A percentile compares a stretch with the other conserved stretches of the same genome.
Conservation (phyloP, 75 land plant species). For the Pinus albicaulis region DNA sequence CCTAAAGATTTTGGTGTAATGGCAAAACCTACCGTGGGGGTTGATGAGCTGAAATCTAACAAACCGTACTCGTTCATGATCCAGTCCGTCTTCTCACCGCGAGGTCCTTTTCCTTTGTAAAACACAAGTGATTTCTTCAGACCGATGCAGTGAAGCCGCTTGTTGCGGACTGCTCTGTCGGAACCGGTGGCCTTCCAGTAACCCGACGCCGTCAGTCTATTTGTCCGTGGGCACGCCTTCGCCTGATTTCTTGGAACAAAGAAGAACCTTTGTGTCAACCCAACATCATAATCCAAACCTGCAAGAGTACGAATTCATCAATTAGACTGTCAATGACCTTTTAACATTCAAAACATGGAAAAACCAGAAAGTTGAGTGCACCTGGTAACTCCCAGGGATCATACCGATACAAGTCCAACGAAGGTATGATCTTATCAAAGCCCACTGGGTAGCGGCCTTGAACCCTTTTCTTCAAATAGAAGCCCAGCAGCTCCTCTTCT, state of each 20-base stretch:
- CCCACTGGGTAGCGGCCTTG: not conserved
- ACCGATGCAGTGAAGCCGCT: conserved; percentile 29
- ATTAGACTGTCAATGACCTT: too few species aligned
- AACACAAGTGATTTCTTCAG: conserved; percentile 62
- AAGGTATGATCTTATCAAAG: not conserved
- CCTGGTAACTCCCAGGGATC: conserved; percentile 23
- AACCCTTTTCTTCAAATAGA: conserved; percentile 16
- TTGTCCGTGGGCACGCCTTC: conserved; percentile 49
- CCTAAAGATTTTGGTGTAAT: too few species aligned
- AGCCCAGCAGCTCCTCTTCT: conserved; percentile 15
- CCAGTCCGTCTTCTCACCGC: conserved; percentile 57
- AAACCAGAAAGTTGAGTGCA: not conserved
- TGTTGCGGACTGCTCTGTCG: conserved; percentile 34
- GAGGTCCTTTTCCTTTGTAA: conserved; percentile 56
- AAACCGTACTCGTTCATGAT: conserved; percentile 57
- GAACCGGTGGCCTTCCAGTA: conserved; percentile 83
- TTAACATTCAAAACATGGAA: not conserved
- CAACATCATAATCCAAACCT: not conserved
- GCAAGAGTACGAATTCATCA: too few species aligned
- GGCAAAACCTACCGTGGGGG: not conserved
- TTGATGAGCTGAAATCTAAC: not conserved
- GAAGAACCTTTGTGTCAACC: not conserved
- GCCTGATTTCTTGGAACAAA: not conserved
- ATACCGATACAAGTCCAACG: conserved; percentile 8
- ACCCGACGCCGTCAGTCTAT: conserved; percentile 40